phyloP scores from a whole-genome alignment of 1,284 basidiomycete genomes.

The Ganoderma boninense region DNA sequence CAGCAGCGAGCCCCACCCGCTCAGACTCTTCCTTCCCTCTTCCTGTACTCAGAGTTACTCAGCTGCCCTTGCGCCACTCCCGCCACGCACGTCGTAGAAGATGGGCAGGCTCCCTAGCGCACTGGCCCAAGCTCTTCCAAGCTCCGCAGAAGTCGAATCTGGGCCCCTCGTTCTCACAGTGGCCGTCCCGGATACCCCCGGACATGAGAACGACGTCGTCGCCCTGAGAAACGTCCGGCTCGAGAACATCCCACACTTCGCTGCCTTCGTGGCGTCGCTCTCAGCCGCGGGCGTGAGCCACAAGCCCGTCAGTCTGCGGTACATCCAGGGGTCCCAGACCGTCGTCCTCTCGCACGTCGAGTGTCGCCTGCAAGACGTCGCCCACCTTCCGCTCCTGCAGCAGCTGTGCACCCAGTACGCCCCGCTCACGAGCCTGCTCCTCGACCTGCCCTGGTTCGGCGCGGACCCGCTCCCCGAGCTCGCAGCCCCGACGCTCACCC shows the following conservation, averaged over 20 bases:
- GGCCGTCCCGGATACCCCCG: conserved; percentile 1
- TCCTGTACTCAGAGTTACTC: conserved; percentile 7
- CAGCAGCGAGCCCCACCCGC: too few species aligned
- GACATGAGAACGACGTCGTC: conserved; percentile 10
- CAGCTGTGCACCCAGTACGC: conserved; percentile 4
- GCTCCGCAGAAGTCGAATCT: neutral
- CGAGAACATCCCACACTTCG: conserved; percentile 20
- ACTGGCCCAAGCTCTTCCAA: conserved; percentile 1
- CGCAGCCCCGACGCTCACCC: conserved; percentile 2
- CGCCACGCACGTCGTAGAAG: neutral
- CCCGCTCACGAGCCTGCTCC: conserved; percentile 17
- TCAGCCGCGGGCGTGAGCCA: conserved; percentile 13
- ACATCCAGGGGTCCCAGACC: neutral
- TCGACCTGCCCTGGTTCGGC: conserved; percentile 21
- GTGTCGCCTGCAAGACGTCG: conserved; percentile 11
- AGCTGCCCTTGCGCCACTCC: conserved; percentile 5
- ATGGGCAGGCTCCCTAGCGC: conserved; percentile 6
- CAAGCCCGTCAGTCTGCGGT: conserved; percentile 16
- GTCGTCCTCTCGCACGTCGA: conserved; percentile 19
- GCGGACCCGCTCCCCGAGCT: conserved; percentile 1
- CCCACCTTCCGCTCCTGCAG: conserved; percentile 13
- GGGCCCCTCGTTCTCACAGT: conserved; percentile 20
- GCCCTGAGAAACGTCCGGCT: conserved; percentile 16
- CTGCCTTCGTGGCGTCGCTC: conserved; percentile 16
- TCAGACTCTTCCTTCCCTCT: neutral